A percentile compares a stretch with the other conserved stretches of the same genome.
These are phyloP conservation scores for Misopates orontium DNA, from an alignment of 257 asterid species.

Conservation along the genomic window DNA sequence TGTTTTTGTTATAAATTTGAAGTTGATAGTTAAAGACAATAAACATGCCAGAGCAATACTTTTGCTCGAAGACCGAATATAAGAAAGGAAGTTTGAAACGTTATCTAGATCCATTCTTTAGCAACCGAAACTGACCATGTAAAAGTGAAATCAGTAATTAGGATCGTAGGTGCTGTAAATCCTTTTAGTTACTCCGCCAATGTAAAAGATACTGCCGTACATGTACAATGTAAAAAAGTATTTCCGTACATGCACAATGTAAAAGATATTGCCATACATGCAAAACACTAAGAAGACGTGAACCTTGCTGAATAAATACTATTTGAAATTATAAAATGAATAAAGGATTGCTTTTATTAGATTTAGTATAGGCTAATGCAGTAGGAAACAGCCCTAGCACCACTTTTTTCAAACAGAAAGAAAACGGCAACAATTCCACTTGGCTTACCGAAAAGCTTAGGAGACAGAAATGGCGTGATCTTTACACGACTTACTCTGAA, in stretches of 20 bases:
- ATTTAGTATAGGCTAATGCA: conserved; percentile 16
- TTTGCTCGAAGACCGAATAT: no score
- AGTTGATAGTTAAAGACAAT: no score
- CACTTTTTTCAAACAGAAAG: conserved; percentile 7
- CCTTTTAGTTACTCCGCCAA: no score
- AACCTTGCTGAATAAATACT: neutral
- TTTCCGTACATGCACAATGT: neutral
- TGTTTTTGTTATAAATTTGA: no score
- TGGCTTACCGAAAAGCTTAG: conserved; percentile 18
- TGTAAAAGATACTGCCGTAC: no score
- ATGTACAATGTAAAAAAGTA: neutral
- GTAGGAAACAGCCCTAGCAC: conserved; percentile 17
- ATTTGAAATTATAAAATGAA: neutral
- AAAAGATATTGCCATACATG: no score
- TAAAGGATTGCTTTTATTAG: neutral
- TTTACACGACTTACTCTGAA: conserved; percentile 64
- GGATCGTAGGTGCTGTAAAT: no score
- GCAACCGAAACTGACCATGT: no score
- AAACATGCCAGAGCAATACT: no score
- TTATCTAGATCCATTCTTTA: no score
- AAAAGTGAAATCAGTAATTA: no score
- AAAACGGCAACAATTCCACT: conserved; percentile 10
- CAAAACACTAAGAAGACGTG: neutral
- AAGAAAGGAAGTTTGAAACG: no score
- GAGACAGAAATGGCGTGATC: conserved; percentile 21